Base-by-base conservation (phyloP, 768 basidiomycete species). In the Collybia sordida region DNA sequence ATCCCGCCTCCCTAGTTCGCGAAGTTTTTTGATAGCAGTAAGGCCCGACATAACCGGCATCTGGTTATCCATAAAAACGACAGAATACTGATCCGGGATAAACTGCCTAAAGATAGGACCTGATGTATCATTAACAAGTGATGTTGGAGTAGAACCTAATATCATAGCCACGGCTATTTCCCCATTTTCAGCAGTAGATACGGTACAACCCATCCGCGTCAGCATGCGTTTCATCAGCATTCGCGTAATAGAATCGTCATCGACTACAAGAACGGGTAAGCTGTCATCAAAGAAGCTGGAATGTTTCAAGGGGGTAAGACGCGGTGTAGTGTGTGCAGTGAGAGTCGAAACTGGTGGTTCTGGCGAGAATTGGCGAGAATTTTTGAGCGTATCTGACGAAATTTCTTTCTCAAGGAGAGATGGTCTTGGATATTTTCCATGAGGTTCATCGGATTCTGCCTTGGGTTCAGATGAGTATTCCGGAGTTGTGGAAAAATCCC, bases 31-130 rank as follows among this genome's bases (percentile, higher is more conserved):
- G 5, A 85, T 77, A 34, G 75, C 69, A 43, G 79, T 73, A 28
- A 82, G 64, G 24, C 88, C 88, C 36, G 82, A 81, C 70, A 84
- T 70, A 35, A 83, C 72, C 7, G 80, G 81, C 82, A 86, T 86
- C 64, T 86, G 84, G 61, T 88, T 88, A 48, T 70, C 69, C 59
- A 64, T 55, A 49, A 66, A 68, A 19, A 66, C 51, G 6, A 66
- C 52, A 25, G 59, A 51, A 45, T 58, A 64, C 5, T 49, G 53
- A 42, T n/a, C 4, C 17, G 38, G 3, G 6, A 3, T 39, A 18
- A 43, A 4, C 22, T n/a, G 9, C 8, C 14, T 38, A 38, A 9
- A 21, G 14, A 38, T 18, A n/a, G 36, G 47, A 21, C 24, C 38
- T 14, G 53, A 82, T 75, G 48, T 38, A 41, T 49, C 42, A 1